These are phyloP conservation scores for Fusarium lyarnte DNA, from an alignment of 2,329 filamentous ascomycete genomes.

Conservation along the genomic window DNA sequence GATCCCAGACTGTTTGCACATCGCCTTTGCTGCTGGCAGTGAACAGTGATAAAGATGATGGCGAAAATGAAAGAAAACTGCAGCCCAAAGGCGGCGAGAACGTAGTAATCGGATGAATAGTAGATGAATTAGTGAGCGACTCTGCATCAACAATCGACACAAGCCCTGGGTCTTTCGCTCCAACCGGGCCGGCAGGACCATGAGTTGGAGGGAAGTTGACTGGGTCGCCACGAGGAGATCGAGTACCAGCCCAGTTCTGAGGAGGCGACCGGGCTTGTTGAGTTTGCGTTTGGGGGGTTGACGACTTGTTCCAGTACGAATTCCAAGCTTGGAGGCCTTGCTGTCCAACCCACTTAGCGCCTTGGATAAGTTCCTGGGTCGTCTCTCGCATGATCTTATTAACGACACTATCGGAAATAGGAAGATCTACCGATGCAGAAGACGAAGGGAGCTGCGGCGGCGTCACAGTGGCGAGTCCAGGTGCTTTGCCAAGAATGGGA, in stretches of 20 bases:
- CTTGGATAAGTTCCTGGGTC: constrained; percentile 79
- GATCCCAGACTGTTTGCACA: constrained; percentile 82
- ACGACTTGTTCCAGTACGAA: constrained; percentile 76
- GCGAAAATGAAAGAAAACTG: constrained; percentile 82
- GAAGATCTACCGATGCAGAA: constrained; percentile 76
- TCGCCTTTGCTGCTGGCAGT: constrained; percentile 87
- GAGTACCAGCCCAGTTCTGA: constrained; percentile 59
- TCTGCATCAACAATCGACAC: constrained; percentile 80
- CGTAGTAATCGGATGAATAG: constrained; percentile 72
- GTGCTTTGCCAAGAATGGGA: constrained; percentile 62
- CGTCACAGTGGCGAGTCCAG: constrained; percentile 67
- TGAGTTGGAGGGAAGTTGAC: constrained; percentile 80
- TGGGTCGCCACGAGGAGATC: constrained; percentile 58
- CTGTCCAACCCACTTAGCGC: constrained; percentile 79
- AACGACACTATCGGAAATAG: constrained; percentile 75
- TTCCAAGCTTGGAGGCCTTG: constrained; percentile 82
- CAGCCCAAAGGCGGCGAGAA: constrained; percentile 79
- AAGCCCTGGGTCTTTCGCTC: constrained; percentile 74
- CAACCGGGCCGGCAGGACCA: constrained; percentile 65
- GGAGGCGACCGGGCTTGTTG: constrained; percentile 57
- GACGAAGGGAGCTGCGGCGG: constrained; percentile 75
- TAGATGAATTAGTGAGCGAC: constrained; percentile 61
- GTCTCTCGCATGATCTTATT: constrained; percentile 83
- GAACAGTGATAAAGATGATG: constrained; percentile 77
- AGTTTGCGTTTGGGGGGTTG: constrained; percentile 54